Percentiles rank a stretch among this genome's conserved stretches.
These are phyloP conservation scores for Saturnispora galanensis DNA, from an alignment of 805 yeast genomes.

Conservation along the genomic window DNA sequence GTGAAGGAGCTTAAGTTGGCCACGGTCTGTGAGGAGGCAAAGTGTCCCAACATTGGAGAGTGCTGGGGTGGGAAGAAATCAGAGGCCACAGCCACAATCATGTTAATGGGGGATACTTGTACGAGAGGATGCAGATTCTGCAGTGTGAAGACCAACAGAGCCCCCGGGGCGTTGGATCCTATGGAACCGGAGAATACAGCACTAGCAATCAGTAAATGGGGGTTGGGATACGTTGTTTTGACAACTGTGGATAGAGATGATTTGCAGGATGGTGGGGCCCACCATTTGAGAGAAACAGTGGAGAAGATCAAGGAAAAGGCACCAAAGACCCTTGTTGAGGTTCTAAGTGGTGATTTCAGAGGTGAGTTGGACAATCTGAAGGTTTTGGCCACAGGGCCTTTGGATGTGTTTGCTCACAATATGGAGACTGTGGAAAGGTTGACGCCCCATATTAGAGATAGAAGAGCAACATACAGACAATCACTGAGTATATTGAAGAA, in stretches of 20 bases:
- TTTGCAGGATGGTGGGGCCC: constrained; percentile 83
- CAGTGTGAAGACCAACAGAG: constrained; percentile 86
- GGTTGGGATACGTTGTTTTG: constrained; percentile 91
- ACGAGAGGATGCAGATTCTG: constrained; percentile 99
- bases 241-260: constrained; percentile 98
- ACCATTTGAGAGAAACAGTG: constrained; percentile 85
- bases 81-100: constrained; percentile 93
- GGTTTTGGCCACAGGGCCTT: constrained; percentile 71
- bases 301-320: constrained; percentile 74
- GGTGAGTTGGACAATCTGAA: constrained; percentile 80
- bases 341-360: constrained; percentile 88
- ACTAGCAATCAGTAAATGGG: constrained; percentile 96
- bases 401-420: constrained; percentile 96
- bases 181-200: constrained; percentile 97
- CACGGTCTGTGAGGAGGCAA: constrained; percentile 97
- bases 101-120: constrained; percentile 97
- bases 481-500: constrained; percentile 65
- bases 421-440: constrained; percentile 91
- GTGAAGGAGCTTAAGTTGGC: constrained; percentile 80
- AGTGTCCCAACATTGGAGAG: constrained; percentile 98
- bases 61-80: constrained; percentile 98
- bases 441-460: constrained; percentile 91
- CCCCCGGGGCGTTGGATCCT: constrained; percentile 86
- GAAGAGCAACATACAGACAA: constrained; percentile 93
- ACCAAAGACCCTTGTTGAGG: constrained; percentile 87